Conservation (phyloP, 2,329 filamentous ascomycete genomes). For the Pseudofabraea citricarpa region DNA sequence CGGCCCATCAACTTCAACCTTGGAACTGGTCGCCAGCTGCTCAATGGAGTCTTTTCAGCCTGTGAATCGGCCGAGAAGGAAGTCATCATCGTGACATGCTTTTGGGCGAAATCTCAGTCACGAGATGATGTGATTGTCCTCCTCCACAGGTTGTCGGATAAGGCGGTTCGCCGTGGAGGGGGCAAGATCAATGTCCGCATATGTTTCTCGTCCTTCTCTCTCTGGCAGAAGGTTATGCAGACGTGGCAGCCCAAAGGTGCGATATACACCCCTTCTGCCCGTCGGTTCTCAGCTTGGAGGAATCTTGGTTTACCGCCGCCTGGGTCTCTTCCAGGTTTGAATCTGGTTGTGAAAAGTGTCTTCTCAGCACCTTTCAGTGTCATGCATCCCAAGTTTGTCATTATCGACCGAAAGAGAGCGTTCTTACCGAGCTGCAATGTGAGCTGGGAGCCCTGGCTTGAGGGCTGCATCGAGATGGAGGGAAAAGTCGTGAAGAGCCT, state of each 20-base stretch:
- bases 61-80: constrained; percentile 57
- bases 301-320: constrained; percentile 58
- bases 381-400: constrained; percentile 82
- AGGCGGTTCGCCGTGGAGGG: constrained; percentile 30
- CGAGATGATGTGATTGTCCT: constrained; percentile 51
- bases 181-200: constrained; percentile 46
- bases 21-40: constrained; percentile 53
- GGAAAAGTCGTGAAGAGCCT: constrained; percentile 60
- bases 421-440: constrained; percentile 79
- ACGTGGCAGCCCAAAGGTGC: constrained; percentile 58
- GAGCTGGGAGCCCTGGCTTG: constrained; percentile 85
- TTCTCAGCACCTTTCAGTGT: constrained; percentile 79
- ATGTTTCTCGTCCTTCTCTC: constrained; percentile 69
- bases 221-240: constrained; percentile 72
- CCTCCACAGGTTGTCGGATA: constrained; percentile 53
- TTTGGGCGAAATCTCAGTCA: constrained; percentile 67
- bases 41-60: constrained; percentile 52
- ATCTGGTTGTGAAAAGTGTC: constrained; percentile 68
- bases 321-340: constrained; percentile 50
- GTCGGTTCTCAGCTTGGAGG: constrained; percentile 42
- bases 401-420: constrained; percentile 62
- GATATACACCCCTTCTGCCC: constrained; percentile 48
- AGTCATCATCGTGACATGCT: constrained; percentile 75
- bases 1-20: constrained; percentile 43
- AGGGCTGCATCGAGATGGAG: constrained; percentile 65